Evolutionary conservation across 2,329 filamentous ascomycete species (phyloP).

Genomic region (Hypoxylon sp.): DNA sequence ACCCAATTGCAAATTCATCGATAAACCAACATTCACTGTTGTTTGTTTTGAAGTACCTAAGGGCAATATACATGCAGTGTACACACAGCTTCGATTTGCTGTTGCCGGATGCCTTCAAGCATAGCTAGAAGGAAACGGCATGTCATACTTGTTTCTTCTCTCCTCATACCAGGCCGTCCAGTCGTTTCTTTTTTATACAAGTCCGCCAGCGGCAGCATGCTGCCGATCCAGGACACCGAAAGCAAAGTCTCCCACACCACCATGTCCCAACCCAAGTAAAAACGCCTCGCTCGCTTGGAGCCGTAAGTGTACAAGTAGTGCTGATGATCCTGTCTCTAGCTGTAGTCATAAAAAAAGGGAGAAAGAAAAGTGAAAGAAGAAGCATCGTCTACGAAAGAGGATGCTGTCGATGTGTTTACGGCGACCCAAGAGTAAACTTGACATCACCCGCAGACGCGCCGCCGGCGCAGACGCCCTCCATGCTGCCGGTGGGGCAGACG

Average conservation of each 20-base stretch:
- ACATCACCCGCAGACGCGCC: conserved; percentile 58
- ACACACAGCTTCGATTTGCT: conserved; percentile 4
- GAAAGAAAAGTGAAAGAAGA: no score
- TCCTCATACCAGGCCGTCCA: no score
- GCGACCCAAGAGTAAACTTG: conserved; percentile 50
- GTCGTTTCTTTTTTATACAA: conserved; percentile 16
- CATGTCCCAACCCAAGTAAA: neutral
- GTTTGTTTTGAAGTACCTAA: conserved; percentile 15
- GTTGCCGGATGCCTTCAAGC: conserved; percentile 11
- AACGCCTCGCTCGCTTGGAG: no score
- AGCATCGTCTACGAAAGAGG: no score
- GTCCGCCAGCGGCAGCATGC: neutral
- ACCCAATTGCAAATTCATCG: conserved; percentile 18
- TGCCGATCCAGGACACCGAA: neutral
- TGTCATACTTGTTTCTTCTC: neutral
- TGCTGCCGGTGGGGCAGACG: conserved; percentile 59
- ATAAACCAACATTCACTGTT: neutral
- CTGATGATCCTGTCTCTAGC: neutral
- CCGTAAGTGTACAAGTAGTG: conserved; percentile 10
- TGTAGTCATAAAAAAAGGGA: no score
- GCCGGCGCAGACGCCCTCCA: conserved; percentile 56
- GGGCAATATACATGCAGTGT: no score
- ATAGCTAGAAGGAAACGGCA: neutral
- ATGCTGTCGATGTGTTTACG: conserved; percentile 21
- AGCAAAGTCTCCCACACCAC: neutral